Evolutionary conservation across 106 monocot genomes (phyloP), one percentile per base, ranked within the genome.

Genomic region (Dioscorea dumetorum): DNA sequence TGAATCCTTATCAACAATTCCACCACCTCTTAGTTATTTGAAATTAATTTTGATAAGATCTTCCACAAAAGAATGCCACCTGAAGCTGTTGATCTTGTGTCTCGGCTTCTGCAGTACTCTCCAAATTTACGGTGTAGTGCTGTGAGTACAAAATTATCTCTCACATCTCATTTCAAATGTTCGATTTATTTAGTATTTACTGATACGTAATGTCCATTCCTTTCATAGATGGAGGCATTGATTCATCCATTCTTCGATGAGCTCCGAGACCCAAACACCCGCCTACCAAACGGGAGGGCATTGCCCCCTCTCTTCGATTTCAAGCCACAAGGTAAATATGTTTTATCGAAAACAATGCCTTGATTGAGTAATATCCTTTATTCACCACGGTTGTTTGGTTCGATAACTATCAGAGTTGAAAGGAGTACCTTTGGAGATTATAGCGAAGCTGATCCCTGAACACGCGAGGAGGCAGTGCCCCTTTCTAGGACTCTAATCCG

Each of bases 81-180:
- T 35, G 86, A 86, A 70, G 86, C 86, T 20, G 82, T 86, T 0
- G 86, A 86, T 76, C 82, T 86, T 22, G 86, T 86, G 34, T 86
- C 86, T 10, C 73, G 86, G 76, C 86, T 86, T 67, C 86, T 86
- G 20, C 86, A 86, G 67, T 86, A 86, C 57, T 86, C 86, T n/a
- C 86, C 86, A 23, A 86, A 79, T 54, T 76, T 86, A 17, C 76
- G 86, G 24, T 76, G 86, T 79, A 86, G 76, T 60, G 86, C 86
- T 76, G 86, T 86, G 50, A 82, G 86, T 28, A 56, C 77, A 50
- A 13, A 34, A n/a, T 52, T n/a, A 48, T 31, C 11, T 24, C 32
- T 18, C 35, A 28, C 28, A 19, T 53, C 18, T 61, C 15, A 61
- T 66, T 15, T 12, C 5, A 16, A 19, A 22, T n/a, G 22, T 31